Percentiles rank a stretch among this genome's conserved stretches.
phyloP scores from a whole-genome alignment of 768 basidiomycete species.

The Lactifluus echinatus region DNA sequence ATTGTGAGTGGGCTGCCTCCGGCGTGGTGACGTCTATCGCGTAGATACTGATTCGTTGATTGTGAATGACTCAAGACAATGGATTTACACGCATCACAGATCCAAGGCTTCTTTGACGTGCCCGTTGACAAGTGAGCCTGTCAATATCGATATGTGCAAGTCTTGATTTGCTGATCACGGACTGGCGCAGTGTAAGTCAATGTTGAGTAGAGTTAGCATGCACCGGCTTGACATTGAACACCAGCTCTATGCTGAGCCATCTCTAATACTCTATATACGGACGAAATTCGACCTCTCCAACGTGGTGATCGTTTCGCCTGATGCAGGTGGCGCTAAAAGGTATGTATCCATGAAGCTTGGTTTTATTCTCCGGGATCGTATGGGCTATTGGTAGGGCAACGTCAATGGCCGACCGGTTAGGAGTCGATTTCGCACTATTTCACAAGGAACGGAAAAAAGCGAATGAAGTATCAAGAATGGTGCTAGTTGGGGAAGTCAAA shows the following conservation, averaged over 20 bases:
- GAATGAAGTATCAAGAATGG: conserved; percentile 90
- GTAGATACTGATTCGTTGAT: not conserved
- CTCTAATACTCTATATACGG: conserved; percentile 90
- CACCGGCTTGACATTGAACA: conserved; percentile 5
- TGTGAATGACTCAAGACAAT: conserved; percentile 75
- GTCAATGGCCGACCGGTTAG: conserved; percentile 90
- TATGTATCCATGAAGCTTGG: too few species aligned
- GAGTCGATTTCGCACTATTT: conserved; percentile 96
- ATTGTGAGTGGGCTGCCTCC: conserved; percentile 52
- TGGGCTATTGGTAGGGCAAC: conserved; percentile 58
- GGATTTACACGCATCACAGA: conserved; percentile 98
- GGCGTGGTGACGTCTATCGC: not conserved
- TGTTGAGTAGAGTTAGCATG: conserved; percentile 21
- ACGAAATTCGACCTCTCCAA: conserved; percentile 78
- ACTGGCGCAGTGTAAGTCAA: conserved; percentile 39
- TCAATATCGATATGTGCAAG: conserved; percentile 13
- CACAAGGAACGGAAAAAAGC: conserved; percentile 99
- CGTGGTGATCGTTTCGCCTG: conserved; percentile 93
- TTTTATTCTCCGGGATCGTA: too few species aligned
- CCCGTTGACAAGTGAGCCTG: conserved; percentile 94
- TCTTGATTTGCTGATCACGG: not conserved
- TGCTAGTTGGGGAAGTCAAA: conserved; percentile 88
- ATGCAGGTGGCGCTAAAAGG: conserved; percentile 98
- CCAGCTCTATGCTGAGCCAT: conserved; percentile 92
- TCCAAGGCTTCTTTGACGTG: conserved; percentile 99